A percentile compares a stretch with the other conserved stretches of the same genome.
phyloP scores from a whole-genome alignment of 805 yeast species.

The Clavispora fructus region DNA sequence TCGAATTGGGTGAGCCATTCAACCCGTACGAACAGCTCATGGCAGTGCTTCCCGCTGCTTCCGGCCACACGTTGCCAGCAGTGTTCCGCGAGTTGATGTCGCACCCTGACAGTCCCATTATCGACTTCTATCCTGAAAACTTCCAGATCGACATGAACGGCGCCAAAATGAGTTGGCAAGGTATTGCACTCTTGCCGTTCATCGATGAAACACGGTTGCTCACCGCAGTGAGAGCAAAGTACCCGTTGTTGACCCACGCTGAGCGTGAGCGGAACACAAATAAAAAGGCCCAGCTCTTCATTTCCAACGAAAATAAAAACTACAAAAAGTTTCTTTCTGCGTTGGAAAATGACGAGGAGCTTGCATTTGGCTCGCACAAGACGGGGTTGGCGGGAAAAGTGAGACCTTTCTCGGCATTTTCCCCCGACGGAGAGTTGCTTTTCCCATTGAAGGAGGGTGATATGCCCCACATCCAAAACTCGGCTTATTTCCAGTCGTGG shows the following conservation, averaged over 20 bases:
- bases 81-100: slow-evolving; percentile 80
- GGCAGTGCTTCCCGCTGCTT: slow-evolving; percentile 94
- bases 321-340: slow-evolving; percentile 32
- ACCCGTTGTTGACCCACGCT: slow-evolving; percentile 56
- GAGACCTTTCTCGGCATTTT: slow-evolving; percentile 28
- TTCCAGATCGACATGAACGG: slow-evolving; percentile 95
- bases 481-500: slow-evolving; percentile 37
- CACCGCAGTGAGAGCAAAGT: slow-evolving; percentile 59
- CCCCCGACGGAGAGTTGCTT: slow-evolving; percentile 26
- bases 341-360: slow-evolving; percentile 31
- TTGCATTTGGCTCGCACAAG: slow-evolving; percentile 43
- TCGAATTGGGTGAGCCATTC: slow-evolving; percentile 72
- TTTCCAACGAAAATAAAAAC: slow-evolving; percentile 58
- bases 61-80: slow-evolving; percentile 79
- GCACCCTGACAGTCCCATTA: slow-evolving; percentile 71
- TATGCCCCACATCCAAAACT: slow-evolving; percentile 41
- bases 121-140: slow-evolving; percentile 86
- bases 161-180: slow-evolving; percentile 92
- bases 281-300: slow-evolving; percentile 63
- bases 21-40: slow-evolving; percentile 88
- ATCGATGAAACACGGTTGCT: slow-evolving; percentile 79
- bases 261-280: slow-evolving; percentile 67
- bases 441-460: slow-evolving; percentile 47
- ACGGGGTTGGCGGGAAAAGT: slow-evolving; percentile 60
- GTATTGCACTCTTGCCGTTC: slow-evolving; percentile 83